phyloP scores from a whole-genome alignment of 148 eudicot genomes.

The Camellia granthamiana region DNA sequence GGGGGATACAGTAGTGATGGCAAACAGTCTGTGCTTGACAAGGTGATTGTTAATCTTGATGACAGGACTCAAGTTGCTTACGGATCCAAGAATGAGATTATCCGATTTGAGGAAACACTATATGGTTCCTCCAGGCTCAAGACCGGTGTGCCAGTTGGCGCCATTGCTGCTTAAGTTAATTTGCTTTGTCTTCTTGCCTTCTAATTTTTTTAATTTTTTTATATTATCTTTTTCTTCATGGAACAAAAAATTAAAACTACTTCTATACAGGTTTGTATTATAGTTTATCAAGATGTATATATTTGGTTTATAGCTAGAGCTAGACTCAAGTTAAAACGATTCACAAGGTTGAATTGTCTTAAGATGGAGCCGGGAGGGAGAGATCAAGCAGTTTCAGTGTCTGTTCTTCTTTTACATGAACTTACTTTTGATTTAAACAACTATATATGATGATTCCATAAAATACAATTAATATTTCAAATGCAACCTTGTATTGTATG shows the following conservation, averaged over 20 bases:
- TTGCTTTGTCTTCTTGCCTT: background rate
- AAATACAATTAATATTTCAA: too few relatives aligned
- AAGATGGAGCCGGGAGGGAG: background rate
- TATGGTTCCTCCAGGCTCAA: constrained; percentile 93
- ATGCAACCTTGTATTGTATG: too few relatives aligned
- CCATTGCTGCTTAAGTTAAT: constrained; percentile 47
- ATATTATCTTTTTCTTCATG: background rate
- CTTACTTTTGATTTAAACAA: background rate
- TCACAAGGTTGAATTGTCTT: constrained; percentile 13
- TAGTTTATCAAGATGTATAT: constrained; percentile 5
- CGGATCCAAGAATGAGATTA: constrained; percentile 92
- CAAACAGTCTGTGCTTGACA: constrained; percentile 78
- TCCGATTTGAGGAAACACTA: constrained; percentile 83
- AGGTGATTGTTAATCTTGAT: constrained; percentile 61
- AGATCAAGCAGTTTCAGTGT: background rate
- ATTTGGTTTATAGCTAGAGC: background rate
- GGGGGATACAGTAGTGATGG: constrained; percentile 97
- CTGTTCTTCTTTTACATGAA: background rate
- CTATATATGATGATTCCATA: too few relatives aligned
- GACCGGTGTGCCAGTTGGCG: constrained; percentile 79
- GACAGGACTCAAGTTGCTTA: constrained; percentile 98
- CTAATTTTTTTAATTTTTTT: background rate
- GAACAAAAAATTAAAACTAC: background rate
- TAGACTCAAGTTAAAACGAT: background rate
- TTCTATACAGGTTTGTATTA: constrained; percentile 5